Evolutionary conservation across 345 rosid species (phyloP).

Genomic region (Gossypium rotundifolium): DNA sequence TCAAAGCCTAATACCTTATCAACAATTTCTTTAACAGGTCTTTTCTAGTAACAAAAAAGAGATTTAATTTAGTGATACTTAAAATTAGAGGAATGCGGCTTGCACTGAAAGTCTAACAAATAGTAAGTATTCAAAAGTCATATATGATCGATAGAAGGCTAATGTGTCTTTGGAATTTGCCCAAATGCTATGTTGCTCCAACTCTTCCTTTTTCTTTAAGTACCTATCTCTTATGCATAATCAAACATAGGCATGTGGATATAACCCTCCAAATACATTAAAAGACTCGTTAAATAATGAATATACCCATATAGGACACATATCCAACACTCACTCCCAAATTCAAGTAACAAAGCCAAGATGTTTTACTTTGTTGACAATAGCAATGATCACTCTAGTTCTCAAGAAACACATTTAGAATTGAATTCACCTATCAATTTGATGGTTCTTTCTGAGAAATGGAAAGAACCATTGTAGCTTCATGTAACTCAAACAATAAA

Average conservation of each 20-base stretch:
- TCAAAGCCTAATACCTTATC: neutral
- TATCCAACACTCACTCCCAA: no score
- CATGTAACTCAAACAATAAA: neutral
- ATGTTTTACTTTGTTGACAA: neutral
- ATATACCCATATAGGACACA: no score
- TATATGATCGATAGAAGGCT: neutral
- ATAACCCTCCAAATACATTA: no score
- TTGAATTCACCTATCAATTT: neutral
- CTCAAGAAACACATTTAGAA: neutral
- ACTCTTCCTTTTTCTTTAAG: no score
- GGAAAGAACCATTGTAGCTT: neutral
- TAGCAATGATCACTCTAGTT: neutral
- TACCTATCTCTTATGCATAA: no score
- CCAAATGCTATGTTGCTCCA: neutral
- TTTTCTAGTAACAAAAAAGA: neutral
- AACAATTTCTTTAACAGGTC: neutral
- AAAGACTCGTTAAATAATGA: no score
- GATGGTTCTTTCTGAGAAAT: neutral
- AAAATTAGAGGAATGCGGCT: neutral
- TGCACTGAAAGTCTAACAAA: neutral
- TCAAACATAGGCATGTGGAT: no score
- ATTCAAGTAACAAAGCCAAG: no score
- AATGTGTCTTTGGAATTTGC: neutral
- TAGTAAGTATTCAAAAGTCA: neutral
- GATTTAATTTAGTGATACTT: neutral